Evolutionary conservation across 2,329 filamentous ascomycete species (phyloP), one percentile per base, ranked within the genome.

Genomic region (Xylariaceae sp.): DNA sequence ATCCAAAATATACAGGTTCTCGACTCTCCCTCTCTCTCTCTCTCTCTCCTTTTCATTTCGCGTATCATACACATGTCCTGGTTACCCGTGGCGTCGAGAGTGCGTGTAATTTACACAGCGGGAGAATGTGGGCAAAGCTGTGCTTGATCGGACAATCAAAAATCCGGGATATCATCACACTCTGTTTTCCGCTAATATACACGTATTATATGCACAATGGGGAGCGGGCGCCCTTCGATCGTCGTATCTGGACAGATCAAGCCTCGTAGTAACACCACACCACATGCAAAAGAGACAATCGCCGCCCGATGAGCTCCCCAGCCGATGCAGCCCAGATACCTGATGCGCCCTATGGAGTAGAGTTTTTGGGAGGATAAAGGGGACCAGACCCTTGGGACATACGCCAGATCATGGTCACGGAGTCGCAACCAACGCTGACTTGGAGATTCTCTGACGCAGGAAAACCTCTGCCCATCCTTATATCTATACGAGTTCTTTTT

Each of bases 151-250:
- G 47, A 44, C 12, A 30, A 26, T 34, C 19, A 41, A 37, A 45
- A 45, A 43, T 50, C 51, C 43, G 55, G 54, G 51, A 47, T 47
- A 47, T 53, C 51, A 41, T 19, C 55, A 54, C 60, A 6, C 35
- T 32, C n/a, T 56, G 31, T 54, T 60, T 47, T 50, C 48, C 39
- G 53, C 55, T 64, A 65, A 57, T 61, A 64, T 65, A 65, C 64
- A 65, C 57, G 58, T 54, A 64, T 64, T 64, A 65, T 53, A 48
- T 55, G 47, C 48, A 58, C 44, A 50, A 49, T 54, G 30, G 49
- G 50, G 50, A 50, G 41, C 41, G 41, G 40, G 48, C 47, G 41
- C 42, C 49, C 30, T 56, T 53, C 42, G 4, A n/a, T n/a, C 39
- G 12, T 6, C 12, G 39, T 53, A 53, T 48, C 32, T 50, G 50